These are phyloP conservation scores for Vinca minor DNA, from an alignment of 257 asterid species.

Conservation along the genomic window DNA sequence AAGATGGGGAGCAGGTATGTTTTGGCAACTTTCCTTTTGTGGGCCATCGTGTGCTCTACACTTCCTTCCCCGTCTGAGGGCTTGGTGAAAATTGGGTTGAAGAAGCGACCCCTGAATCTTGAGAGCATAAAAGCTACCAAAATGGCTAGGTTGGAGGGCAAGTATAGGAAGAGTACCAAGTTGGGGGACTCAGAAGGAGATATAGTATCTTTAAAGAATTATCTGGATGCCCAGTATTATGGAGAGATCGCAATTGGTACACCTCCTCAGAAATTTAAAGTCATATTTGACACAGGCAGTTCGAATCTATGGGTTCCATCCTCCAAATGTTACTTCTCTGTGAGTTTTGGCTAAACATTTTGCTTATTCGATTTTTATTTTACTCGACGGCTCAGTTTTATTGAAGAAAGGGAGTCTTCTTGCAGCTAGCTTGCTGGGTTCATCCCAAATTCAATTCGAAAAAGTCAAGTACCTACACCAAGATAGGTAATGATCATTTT, in stretches of 20 bases:
- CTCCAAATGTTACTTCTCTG: constrained; percentile 79
- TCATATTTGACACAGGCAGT: constrained; percentile 92
- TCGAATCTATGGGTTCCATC: constrained; percentile 98
- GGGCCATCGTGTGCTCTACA: constrained; percentile 39
- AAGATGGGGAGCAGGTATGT: constrained; percentile 48
- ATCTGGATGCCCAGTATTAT: constrained; percentile 89
- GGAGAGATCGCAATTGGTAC: constrained; percentile 87
- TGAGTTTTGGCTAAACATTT: constrained; percentile 34
- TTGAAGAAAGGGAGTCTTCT: not conserved
- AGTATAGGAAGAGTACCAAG: constrained; percentile 29
- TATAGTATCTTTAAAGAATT: constrained; percentile 57
- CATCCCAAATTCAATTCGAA: constrained; percentile 67
- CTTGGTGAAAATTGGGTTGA: constrained; percentile 52
- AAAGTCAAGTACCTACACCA: constrained; percentile 58
- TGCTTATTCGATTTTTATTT: constrained; percentile 9
- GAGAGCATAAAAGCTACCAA: constrained; percentile 45
- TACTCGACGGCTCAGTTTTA: not conserved
- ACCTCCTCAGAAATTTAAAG: constrained; percentile 83
- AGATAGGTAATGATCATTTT: constrained; percentile 47
- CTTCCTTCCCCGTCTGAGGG: constrained; percentile 52
- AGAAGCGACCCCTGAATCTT: constrained; percentile 50
- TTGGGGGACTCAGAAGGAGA: constrained; percentile 45
- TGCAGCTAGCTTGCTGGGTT: constrained; percentile 84
- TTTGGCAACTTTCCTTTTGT: constrained; percentile 34
- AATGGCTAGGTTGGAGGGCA: constrained; percentile 35